phyloP scores from a whole-genome alignment of 2,329 filamentous ascomycete species.

The Raffaelea deltoideospora region DNA sequence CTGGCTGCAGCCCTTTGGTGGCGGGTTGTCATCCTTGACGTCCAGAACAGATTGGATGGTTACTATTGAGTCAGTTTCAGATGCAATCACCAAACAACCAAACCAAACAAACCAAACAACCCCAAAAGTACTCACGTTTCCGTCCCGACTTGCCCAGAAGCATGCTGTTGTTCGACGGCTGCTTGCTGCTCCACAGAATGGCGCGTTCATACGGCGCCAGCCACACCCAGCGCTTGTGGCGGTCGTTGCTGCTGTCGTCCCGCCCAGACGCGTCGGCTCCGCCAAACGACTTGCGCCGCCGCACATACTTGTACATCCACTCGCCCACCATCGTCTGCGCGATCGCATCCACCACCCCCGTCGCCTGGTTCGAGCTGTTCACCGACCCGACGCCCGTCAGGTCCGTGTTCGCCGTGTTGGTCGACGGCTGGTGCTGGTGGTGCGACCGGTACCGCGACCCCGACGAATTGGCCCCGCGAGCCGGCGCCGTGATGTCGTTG shows the following conservation, averaged over 20 bases:
- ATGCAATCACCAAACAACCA: background rate
- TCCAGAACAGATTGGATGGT: slow-evolving; percentile 92
- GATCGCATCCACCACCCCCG: slow-evolving; percentile 86
- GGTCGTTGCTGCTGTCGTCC: slow-evolving; percentile 58
- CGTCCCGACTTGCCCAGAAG: slow-evolving; percentile 87
- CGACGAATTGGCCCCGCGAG: slow-evolving; percentile 24
- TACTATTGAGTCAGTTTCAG: slow-evolving; percentile 38
- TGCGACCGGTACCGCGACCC: slow-evolving; percentile 26
- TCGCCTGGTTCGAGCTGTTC: slow-evolving; percentile 48
- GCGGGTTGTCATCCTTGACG: slow-evolving; percentile 82
- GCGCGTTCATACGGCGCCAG: slow-evolving; percentile 89
- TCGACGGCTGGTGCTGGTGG: slow-evolving; percentile 44
- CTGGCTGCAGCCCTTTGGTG: slow-evolving; percentile 52
- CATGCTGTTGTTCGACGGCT: slow-evolving; percentile 75
- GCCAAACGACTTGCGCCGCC: slow-evolving; percentile 80
- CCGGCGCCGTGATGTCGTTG: slow-evolving; percentile 55
- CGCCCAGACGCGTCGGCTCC: slow-evolving; percentile 51
- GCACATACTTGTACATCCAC: slow-evolving; percentile 88
- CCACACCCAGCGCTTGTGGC: slow-evolving; percentile 98
- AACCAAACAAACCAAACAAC: background rate
- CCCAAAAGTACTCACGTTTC: slow-evolving; percentile 54
- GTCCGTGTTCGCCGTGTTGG: slow-evolving; percentile 35
- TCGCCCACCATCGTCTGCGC: slow-evolving; percentile 98
- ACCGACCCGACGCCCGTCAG: slow-evolving; percentile 30
- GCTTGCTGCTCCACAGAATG: slow-evolving; percentile 97